Evolutionary conservation across 768 basidiomycete species (phyloP).

Genomic region (Dioszegia hungarica): DNA sequence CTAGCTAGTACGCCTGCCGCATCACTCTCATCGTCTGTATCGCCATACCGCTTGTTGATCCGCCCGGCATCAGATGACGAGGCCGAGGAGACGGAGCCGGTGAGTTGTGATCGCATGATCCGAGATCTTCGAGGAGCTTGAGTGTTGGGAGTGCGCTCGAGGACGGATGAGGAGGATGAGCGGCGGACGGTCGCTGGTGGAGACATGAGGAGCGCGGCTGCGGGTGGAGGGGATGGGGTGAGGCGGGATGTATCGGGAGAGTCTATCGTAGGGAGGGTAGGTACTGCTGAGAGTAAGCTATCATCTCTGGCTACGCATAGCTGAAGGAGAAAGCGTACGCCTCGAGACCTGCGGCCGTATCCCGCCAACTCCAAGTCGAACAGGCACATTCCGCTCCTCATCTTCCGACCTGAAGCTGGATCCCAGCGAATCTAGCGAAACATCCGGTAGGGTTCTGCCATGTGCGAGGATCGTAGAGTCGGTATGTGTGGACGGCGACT

Average conservation of each 20-base stretch:
- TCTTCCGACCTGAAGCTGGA: slow-evolving; percentile 41
- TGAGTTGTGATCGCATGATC: slow-evolving; percentile 16
- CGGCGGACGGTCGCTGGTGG: slow-evolving; percentile 33
- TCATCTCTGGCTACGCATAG: background rate
- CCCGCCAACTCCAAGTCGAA: slow-evolving; percentile 3
- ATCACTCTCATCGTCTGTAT: slow-evolving; percentile 30
- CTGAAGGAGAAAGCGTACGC: background rate
- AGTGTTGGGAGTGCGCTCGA: slow-evolving; percentile 16
- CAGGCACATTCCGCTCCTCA: slow-evolving; percentile 13
- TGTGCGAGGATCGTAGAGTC: slow-evolving; percentile 33
- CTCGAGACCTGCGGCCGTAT: slow-evolving; percentile 1
- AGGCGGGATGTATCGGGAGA: slow-evolving; percentile 29
- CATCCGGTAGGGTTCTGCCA: slow-evolving; percentile 40
- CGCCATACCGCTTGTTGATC: slow-evolving; percentile 9
- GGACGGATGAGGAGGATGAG: slow-evolving; percentile 34
- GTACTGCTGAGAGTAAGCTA: slow-evolving; percentile 2
- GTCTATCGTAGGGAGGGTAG: slow-evolving; percentile 8
- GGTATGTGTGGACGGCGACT: slow-evolving; percentile 25
- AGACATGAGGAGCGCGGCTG: slow-evolving; percentile 17
- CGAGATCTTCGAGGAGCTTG: slow-evolving; percentile 29
- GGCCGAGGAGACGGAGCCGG: slow-evolving; percentile 18
- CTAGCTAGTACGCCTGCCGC: slow-evolving; percentile 11
- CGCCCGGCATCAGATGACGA: slow-evolving; percentile 7
- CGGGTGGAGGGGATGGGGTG: slow-evolving; percentile 4
- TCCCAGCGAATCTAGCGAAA: slow-evolving; percentile 37